These are phyloP conservation scores for Alternaria incomplexa DNA, from an alignment of 2,329 filamentous ascomycete species.

Conservation along the genomic window DNA sequence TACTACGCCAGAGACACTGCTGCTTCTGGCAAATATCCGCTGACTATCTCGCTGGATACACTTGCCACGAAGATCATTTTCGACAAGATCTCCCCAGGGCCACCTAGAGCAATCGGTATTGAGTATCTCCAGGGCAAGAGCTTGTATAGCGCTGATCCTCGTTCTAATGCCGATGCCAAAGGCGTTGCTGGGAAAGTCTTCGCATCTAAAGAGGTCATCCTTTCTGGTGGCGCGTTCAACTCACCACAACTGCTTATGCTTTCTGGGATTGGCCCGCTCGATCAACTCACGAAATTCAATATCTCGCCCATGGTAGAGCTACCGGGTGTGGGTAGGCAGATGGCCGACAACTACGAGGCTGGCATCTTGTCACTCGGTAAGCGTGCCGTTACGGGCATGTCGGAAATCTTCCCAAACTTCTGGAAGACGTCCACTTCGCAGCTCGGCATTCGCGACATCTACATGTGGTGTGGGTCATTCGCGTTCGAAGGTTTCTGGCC, in stretches of 20 bases:
- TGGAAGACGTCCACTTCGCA: slow-evolving; percentile 23
- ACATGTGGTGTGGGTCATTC: slow-evolving; percentile 24
- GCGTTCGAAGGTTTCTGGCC: not conserved
- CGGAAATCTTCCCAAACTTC: slow-evolving; percentile 20
- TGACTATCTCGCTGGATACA: slow-evolving; percentile 58
- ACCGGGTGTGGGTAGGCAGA: not conserved
- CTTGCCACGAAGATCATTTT: not conserved
- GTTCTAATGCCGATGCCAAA: slow-evolving; percentile 42
- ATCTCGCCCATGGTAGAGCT: slow-evolving; percentile 55
- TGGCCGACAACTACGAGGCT: not conserved
- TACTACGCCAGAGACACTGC: not conserved
- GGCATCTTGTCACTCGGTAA: not conserved
- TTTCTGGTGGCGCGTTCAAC: slow-evolving; percentile 61
- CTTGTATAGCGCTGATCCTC: slow-evolving; percentile 49
- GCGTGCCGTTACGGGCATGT: not conserved
- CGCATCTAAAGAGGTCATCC: slow-evolving; percentile 33
- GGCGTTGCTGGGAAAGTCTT: slow-evolving; percentile 16
- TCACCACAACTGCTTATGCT: slow-evolving; percentile 69
- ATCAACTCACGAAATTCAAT: slow-evolving; percentile 57
- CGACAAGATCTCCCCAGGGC: slow-evolving; percentile 27
- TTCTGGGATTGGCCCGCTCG: slow-evolving; percentile 63
- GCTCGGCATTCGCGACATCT: slow-evolving; percentile 33
- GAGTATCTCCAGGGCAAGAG: slow-evolving; percentile 46
- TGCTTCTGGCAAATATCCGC: slow-evolving; percentile 43
- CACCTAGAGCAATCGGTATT: slow-evolving; percentile 53